Evolutionary conservation across 495 filamentous ascomycete species (phyloP).

Genomic region (Penicillium fimorum): DNA sequence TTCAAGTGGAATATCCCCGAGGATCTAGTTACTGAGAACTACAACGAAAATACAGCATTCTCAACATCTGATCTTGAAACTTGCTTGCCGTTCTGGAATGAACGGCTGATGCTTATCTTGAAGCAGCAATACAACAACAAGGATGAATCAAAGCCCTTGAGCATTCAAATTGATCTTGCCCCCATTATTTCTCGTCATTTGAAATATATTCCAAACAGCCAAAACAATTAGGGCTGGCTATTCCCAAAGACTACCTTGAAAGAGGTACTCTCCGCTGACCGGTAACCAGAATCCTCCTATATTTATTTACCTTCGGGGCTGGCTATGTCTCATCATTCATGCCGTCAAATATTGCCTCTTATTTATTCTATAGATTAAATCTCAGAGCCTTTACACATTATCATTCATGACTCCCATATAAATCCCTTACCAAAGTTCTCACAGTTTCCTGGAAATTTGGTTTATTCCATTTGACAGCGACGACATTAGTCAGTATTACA

Average conservation of each 20-base stretch:
- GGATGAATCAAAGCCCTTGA: not conserved
- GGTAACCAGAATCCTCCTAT: not conserved
- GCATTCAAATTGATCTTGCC: slow-evolving; percentile 12
- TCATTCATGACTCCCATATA: not conserved
- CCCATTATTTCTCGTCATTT: not conserved
- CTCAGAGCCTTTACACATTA: not conserved
- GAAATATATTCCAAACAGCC: not conserved
- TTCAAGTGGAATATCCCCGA: slow-evolving; percentile 6
- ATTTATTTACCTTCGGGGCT: not conserved
- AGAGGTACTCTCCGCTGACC: not conserved
- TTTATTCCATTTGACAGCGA: too few relatives aligned
- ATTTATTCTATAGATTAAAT: not conserved
- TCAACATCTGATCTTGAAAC: slow-evolving; percentile 1
- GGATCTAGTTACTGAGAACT: slow-evolving; percentile 24
- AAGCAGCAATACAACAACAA: slow-evolving; percentile 7
- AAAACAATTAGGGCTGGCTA: not conserved
- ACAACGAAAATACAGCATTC: not conserved
- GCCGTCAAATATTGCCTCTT: not conserved
- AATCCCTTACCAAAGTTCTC: not conserved
- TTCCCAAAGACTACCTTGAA: not conserved
- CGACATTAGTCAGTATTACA: too few relatives aligned
- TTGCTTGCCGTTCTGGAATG: slow-evolving; percentile 17
- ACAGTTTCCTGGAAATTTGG: too few relatives aligned
- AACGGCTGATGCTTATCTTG: slow-evolving; percentile 12
- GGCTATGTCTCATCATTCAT: not conserved